phyloP scores from a whole-genome alignment of 2,329 filamentous ascomycete genomes.

The Albophoma yamanashiensis region DNA sequence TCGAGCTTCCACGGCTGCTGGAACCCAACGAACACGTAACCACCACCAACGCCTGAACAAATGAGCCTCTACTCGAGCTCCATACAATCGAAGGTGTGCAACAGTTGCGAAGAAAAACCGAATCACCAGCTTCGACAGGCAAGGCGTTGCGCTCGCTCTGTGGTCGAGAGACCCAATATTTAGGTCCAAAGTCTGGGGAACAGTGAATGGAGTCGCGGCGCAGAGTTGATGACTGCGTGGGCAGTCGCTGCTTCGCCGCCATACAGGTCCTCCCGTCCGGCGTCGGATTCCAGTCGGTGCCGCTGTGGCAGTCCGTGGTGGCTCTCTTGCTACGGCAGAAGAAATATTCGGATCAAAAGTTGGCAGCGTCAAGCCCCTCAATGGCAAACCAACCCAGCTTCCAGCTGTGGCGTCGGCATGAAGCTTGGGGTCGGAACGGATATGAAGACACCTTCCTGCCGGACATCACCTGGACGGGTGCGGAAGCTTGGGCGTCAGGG shows the following conservation, averaged over 20 bases:
- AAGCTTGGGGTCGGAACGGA: background rate
- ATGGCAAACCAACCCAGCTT: background rate
- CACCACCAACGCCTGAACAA: no score
- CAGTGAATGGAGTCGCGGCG: background rate
- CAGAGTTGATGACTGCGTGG: background rate
- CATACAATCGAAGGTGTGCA: background rate
- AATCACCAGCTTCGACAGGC: background rate
- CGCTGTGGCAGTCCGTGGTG: background rate
- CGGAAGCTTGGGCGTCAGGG: background rate
- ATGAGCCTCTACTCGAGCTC: background rate
- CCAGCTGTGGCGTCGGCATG: background rate
- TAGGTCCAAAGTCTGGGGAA: background rate
- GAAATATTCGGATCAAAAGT: background rate
- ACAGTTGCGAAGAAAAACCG: background rate
- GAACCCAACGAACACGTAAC: no score
- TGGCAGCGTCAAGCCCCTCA: background rate
- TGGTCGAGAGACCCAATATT: background rate
- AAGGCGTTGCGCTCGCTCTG: background rate
- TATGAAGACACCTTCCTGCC: background rate
- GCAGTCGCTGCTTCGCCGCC: background rate
- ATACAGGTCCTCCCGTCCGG: background rate
- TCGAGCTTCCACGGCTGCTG: background rate
- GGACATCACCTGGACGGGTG: background rate
- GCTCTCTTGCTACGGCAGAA: background rate
- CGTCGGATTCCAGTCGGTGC: background rate